phyloP scores from a whole-genome alignment of 1,284 basidiomycete species.

The Cutaneotrichosporon sp. region DNA sequence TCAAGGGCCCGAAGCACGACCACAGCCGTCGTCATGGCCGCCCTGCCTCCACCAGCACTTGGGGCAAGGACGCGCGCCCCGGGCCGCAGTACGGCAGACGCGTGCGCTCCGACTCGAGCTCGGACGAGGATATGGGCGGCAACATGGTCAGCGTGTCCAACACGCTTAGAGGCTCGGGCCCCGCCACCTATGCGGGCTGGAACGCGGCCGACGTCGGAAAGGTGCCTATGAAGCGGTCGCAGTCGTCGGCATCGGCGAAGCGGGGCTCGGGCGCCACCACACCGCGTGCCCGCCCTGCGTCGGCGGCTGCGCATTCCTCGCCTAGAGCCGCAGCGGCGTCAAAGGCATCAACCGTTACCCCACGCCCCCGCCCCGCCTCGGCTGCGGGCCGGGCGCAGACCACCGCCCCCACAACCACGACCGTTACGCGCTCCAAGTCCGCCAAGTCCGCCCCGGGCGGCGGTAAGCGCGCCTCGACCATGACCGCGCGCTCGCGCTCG shows the following conservation, averaged over 20 bases:
- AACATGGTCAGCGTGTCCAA: constrained; percentile 50
- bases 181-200: constrained; percentile 23
- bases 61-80: constrained; percentile 1
- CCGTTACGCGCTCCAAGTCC: constrained; percentile 11
- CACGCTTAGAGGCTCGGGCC: constrained; percentile 26
- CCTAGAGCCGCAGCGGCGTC: constrained; percentile 36
- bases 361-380: constrained; percentile 9
- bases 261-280: constrained; percentile 21
- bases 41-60: neutral
- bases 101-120: constrained; percentile 38
- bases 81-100: constrained; percentile 21
- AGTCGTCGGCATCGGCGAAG: constrained; percentile 31
- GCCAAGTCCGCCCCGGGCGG: constrained; percentile 8
- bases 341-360: neutral
- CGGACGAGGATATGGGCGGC: constrained; percentile 40
- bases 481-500: constrained; percentile 22
- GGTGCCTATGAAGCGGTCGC: constrained; percentile 27
- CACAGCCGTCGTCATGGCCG: constrained; percentile 19
- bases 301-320: constrained; percentile 5
- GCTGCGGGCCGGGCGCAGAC: constrained; percentile 4
- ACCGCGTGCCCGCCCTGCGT: constrained; percentile 8
- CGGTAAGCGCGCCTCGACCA: constrained; percentile 8
- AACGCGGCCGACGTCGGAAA: constrained; percentile 45
- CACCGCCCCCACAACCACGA: neutral
- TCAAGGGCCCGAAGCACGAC: constrained; percentile 31